phyloP scores from a whole-genome alignment of 2,329 filamentous ascomycete species.

The Cadophora luteo-olivacea region DNA sequence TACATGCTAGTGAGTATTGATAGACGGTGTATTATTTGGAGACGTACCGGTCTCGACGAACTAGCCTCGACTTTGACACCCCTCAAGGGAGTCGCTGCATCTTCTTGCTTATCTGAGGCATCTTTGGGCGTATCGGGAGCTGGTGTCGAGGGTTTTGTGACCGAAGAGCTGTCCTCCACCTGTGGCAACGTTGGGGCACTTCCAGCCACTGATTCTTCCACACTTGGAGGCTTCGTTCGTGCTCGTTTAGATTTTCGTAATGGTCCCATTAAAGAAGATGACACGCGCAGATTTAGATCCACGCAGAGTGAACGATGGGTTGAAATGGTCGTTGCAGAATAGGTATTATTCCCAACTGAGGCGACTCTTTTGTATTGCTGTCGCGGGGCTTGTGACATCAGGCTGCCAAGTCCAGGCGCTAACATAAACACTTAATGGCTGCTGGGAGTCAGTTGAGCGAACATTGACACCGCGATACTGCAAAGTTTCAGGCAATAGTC shows the following conservation, averaged over 20 bases:
- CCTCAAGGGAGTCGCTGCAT: conserved; percentile 28
- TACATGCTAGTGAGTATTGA: conserved; percentile 26
- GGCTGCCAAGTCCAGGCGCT: background rate
- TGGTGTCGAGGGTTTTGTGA: conserved; percentile 19
- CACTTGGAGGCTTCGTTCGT: conserved; percentile 36
- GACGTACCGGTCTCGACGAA: conserved; percentile 30
- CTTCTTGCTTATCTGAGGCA: conserved; percentile 21
- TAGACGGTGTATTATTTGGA: background rate
- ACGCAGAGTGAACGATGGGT: conserved; percentile 8
- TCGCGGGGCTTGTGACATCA: conserved; percentile 13
- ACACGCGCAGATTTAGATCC: conserved; percentile 13
- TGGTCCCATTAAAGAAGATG: conserved; percentile 38
- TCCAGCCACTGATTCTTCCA: conserved; percentile 29
- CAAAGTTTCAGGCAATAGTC: too few relatives aligned
- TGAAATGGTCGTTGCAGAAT: conserved; percentile 4
- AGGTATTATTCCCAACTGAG: background rate
- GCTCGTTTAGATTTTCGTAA: conserved; percentile 39
- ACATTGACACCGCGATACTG: too few relatives aligned
- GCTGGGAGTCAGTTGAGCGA: too few relatives aligned
- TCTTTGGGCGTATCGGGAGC: conserved; percentile 19
- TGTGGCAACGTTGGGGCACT: conserved; percentile 10
- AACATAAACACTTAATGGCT: background rate
- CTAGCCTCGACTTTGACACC: conserved; percentile 22
- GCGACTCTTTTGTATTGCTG: background rate
- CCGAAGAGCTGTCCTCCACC: conserved; percentile 23